phyloP scores from a whole-genome alignment of 2,329 filamentous ascomycete genomes.

The Colletotrichum lentis region DNA sequence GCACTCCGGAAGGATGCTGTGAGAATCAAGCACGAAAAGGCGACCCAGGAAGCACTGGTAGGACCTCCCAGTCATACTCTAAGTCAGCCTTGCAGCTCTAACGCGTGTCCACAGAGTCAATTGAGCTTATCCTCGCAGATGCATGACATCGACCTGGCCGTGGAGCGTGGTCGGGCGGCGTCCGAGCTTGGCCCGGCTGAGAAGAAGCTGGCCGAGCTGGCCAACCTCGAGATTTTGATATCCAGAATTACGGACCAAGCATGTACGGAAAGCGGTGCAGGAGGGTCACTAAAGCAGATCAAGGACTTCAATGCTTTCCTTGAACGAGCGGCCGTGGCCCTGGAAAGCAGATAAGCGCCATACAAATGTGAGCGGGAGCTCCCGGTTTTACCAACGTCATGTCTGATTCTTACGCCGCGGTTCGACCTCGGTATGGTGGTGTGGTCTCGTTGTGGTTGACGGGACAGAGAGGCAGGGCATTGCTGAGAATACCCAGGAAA shows the following conservation, averaged over 20 bases:
- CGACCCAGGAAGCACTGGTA: constrained; percentile 62
- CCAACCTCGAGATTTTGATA: constrained; percentile 66
- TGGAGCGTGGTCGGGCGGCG: constrained; percentile 60
- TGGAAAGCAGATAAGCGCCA: constrained; percentile 52
- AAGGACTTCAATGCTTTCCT: constrained; percentile 70
- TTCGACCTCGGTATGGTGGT: background rate
- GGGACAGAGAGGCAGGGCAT: constrained; percentile 5
- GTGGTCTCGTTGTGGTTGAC: constrained; percentile 9
- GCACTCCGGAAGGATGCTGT: constrained; percentile 70
- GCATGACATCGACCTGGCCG: constrained; percentile 69
- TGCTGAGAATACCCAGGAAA: constrained; percentile 24
- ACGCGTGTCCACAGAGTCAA: constrained; percentile 49
- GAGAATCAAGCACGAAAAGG: constrained; percentile 66
- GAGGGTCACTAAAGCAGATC: constrained; percentile 64
- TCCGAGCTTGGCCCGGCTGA: constrained; percentile 56
- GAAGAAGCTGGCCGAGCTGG: constrained; percentile 60
- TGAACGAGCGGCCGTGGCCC: constrained; percentile 65
- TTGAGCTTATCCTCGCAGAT: constrained; percentile 65
- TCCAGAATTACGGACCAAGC: constrained; percentile 64
- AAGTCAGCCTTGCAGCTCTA: constrained; percentile 23
- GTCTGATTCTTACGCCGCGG: background rate
- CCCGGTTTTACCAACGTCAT: constrained; percentile 10
- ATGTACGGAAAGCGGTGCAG: constrained; percentile 57
- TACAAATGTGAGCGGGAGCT: background rate
- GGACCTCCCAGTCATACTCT: constrained; percentile 40